phyloP scores from a whole-genome alignment of 805 yeast genomes.

The Yarrowia sp. region DNA sequence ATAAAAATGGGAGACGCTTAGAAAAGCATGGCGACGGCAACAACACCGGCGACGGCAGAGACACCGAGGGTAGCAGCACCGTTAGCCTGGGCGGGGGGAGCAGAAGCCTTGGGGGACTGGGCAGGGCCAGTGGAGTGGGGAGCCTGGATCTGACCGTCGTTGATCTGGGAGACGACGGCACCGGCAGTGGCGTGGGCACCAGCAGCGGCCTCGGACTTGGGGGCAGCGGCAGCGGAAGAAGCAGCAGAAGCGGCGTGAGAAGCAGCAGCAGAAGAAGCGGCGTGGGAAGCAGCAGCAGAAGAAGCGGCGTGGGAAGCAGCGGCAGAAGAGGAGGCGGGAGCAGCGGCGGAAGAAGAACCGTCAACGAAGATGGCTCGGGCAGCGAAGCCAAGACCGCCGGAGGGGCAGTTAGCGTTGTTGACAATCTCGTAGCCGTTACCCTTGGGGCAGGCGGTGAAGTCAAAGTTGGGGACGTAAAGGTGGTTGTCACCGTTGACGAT shows the following conservation, averaged over 20 bases:
- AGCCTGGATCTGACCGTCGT: conserved; percentile 36
- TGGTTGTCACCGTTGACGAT: conserved; percentile 24
- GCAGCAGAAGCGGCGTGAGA: background rate
- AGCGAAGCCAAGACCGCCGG: conserved; percentile 6
- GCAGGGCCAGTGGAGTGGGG: conserved; percentile 11
- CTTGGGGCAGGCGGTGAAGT: conserved; percentile 22
- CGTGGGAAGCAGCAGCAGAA: background rate
- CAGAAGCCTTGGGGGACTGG: conserved; percentile 15
- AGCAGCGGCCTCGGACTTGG: conserved; percentile 17
- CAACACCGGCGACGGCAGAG: conserved; percentile 32
- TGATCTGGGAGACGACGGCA: conserved; percentile 29
- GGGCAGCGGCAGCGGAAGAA: conserved; percentile 3
- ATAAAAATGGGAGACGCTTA: conserved; percentile 9
- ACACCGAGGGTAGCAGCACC: conserved; percentile 32
- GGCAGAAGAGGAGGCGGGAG: background rate
- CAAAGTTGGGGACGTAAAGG: conserved; percentile 27
- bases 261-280: conserved; percentile 6
- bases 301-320: conserved; percentile 4
- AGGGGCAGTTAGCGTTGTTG: background rate
- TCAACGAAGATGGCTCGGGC: conserved; percentile 5
- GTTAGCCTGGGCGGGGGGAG: conserved; percentile 35
- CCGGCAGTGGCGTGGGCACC: background rate
- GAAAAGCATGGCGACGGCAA: conserved; percentile 33
- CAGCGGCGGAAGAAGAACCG: conserved; percentile 13
- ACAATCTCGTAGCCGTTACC: background rate